Base-by-base conservation (phyloP, 768 basidiomycete species). In the Fomitopsis serialis region DNA sequence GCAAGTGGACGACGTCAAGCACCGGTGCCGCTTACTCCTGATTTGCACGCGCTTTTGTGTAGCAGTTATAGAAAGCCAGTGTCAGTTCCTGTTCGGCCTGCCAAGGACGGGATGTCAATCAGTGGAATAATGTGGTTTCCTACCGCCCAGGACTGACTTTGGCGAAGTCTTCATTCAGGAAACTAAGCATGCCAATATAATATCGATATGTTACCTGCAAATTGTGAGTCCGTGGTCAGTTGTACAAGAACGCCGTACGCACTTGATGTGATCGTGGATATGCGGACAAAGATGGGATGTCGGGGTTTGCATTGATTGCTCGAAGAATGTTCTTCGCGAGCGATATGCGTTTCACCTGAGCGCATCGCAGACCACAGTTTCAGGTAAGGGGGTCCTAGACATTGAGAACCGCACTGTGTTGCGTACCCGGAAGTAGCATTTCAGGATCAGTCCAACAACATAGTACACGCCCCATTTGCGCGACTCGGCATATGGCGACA, bases 381-480 rank as follows among this genome's bases (percentile, higher is more conserved):
- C n/a, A 15, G 32, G 32, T 22, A 15, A 22, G 11, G 3, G 25
- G 24, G 32, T 23, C 19, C 43, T 29, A 34, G 2, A 52, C 24
- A 40, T 17, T 9, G 17, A 47, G 27, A 10, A 42, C 25, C 36
- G 32, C 9, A 51, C 50, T 40, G 45, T 21, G 36, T 32, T 25
- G 76, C 87, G 67, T 69, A 84, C 95, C 61, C 86, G 84, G 77
- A 98, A 98, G 72, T 98, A 98, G 45, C 84, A 89, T 68, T 98
- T 98, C 68, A 99, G 72, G 52, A 94, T 85, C 47, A 96, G 74
- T 15, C 87, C 89, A 0, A 95, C 94, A 13, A 97, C 82, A 62
- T 93, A 91, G 71, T 98, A 98, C 1, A 94, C 80, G 0, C 93
- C 85, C 92, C 93, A 89, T 73, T 90, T 90, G 61, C 92, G 74